phyloP scores from a whole-genome alignment of 257 asterid species.

The Primulina eburnea region DNA sequence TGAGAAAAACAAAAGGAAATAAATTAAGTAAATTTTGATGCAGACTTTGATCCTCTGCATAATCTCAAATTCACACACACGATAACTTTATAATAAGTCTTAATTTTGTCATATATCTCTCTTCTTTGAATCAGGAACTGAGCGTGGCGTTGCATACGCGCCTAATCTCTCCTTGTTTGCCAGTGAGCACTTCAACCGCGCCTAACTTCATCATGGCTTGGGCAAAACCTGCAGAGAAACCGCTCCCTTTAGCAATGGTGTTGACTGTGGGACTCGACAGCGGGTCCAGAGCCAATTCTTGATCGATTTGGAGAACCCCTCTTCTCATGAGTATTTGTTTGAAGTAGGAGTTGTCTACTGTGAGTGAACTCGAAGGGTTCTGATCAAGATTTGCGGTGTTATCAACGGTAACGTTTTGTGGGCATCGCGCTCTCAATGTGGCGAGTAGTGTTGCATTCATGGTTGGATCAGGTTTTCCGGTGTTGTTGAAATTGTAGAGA shows the following conservation, averaged over 20 bases:
- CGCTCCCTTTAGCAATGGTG: constrained; percentile 28
- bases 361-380: constrained; percentile 33
- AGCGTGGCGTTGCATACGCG: constrained; percentile 28
- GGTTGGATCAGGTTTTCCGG: constrained; percentile 44
- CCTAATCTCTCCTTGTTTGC: constrained; percentile 49
- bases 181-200: constrained; percentile 43
- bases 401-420: constrained; percentile 28
- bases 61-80: neutral
- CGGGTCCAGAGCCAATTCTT: constrained; percentile 46
- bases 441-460: constrained; percentile 38
- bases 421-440: constrained; percentile 33
- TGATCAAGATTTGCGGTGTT: constrained; percentile 47
- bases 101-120: neutral
- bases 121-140: neutral
- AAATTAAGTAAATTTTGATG: neutral
- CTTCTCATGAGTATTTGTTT: constrained; percentile 33
- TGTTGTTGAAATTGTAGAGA: constrained; percentile 45
- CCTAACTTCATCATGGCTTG: constrained; percentile 63
- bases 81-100: neutral
- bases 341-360: constrained; percentile 51
- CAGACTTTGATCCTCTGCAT: neutral
- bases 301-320: constrained; percentile 62
- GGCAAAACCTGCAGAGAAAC: constrained; percentile 44
- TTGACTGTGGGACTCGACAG: constrained; percentile 37
- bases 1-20: too few relatives aligned